Conservation (phyloP, 78 protist genomes). For the Speleostelium caveatum region DNA sequence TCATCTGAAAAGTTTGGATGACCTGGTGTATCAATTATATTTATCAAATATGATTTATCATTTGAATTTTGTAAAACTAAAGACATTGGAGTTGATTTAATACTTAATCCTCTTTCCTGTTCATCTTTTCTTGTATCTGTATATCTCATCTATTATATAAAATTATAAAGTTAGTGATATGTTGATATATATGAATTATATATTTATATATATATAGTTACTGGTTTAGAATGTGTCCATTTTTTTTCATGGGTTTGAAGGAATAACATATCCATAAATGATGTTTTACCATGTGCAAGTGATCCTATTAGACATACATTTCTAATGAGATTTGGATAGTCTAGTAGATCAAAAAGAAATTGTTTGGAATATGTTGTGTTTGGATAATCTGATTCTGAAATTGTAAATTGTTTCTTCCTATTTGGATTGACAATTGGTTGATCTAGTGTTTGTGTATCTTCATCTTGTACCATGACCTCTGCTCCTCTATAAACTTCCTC, state of each 20-base stretch:
- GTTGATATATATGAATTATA: not conserved
- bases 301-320: conserved; percentile 94
- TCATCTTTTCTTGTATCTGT: conserved; percentile 97
- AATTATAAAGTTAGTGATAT: conserved; percentile 1
- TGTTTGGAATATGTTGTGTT: conserved; percentile 59
- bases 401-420: conserved; percentile 1
- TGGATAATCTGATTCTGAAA: conserved; percentile 59
- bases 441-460: conserved; percentile 96
- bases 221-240: conserved; percentile 56
- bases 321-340: conserved; percentile 88
- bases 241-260: conserved; percentile 92
- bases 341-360: conserved; percentile 81
- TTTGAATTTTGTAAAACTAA: conserved; percentile 88
- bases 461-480: conserved; percentile 98
- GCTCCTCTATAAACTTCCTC: conserved; percentile 92
- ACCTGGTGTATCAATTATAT: conserved; percentile 99
- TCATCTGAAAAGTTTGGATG: conserved; percentile 96
- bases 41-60: conserved; percentile 91
- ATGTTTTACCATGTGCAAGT: conserved; percentile 97
- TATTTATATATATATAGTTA: conserved; percentile 23
- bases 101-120: conserved; percentile 91
- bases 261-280: conserved; percentile 94
- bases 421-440: conserved; percentile 97
- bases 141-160: conserved; percentile 81
- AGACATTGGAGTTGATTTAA: conserved; percentile 96